Base-by-base conservation (phyloP, 257 asterid species). In the Ligustrum vulgare region DNA sequence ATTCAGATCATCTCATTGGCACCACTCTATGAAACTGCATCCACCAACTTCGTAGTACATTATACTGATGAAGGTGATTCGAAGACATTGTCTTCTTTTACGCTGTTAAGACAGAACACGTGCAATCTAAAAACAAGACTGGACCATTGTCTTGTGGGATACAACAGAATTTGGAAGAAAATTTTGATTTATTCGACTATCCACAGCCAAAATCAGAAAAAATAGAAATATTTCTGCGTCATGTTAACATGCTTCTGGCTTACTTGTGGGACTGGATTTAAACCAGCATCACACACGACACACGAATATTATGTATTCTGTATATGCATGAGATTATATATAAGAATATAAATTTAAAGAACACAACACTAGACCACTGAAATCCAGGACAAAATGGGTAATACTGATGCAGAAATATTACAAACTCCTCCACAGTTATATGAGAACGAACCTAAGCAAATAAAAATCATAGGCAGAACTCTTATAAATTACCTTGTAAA, bases 401-500 rank as follows among this genome's bases (percentile, higher is more conserved):
- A 13, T 47, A 16, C 22, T 47, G 11, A 15, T 15, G 20, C 22
- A 47, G 58, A 39, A 39, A 39, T 39, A 39, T 39, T 39, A 39
- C 45, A 2, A 37, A 37, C 43, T 37, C 43, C 43, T 37, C 43
- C 43, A 8, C 43, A 8, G 12, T 37, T 37, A 2, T 11, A 37
- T 37, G 11, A 37, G 11, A 1, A 37, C 3, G 12, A 20, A 39
- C 41, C 32, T 12, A 5, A 36, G 22, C 32, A 69, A 72, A 64
- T 20, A 33, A 70, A 16, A 62, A 25, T 37, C 25, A 15, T 13
- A 39, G 13, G 45, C 45, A 39, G 13, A 23, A 25, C 16, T 31
- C 49, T 51, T 5, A 20, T 1, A 20, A 22, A 25, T 16, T 73
- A 90, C 99, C 99, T 93, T 95, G 91, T 93, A 86, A 80, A 95